Base-by-base conservation (phyloP, 768 basidiomycete species). In the Boletus reticuloceps region DNA sequence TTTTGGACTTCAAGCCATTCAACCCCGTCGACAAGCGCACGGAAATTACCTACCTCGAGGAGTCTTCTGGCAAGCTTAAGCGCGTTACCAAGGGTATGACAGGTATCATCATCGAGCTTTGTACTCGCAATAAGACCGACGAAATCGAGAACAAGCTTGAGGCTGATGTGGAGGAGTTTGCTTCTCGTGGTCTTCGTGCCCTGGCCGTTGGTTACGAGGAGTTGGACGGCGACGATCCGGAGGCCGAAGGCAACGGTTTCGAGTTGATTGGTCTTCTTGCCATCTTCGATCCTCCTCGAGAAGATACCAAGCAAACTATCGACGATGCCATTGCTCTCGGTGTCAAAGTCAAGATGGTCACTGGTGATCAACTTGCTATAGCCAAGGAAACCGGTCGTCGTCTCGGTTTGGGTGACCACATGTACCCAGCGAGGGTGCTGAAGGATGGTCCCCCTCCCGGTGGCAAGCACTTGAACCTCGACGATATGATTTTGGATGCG, bases 21-120 rank as follows among this genome's bases (percentile, higher is more conserved):
- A 97, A 98, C 81, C 96, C 96, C 48, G 94, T 95, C 64, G 94
- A 96, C 82, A 98, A 98, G 82, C 92, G 95, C 69, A 98, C 96
- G 56, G 96, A 98, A 78, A 95, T 96, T 72, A 98, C 96, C 47
- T 98, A 98, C 79, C 88, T 84, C 46, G 95, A 97, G 72, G 88
- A 94, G 73, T 81, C 92, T 9, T 81, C 90, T n/a, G 96, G 96
- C 74, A 92, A 89, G 74, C 83, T 98, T 64, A 97, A 96, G 85
- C 92, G 96, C 67, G 96, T 96, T 67, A 97, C 96, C 71, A 98
- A 98, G 88, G 96, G 96, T 72, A 98, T 98, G 96, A 98, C 96
- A 42, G 96, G 94, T 78, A 89, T 93, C 74, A 94, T 98, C 79
- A 94, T 97, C 69, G 93, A 96, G 54, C 89, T 97, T 47, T 98